These are phyloP conservation scores for Ceratocystiopsis minuta DNA, from an alignment of 2,329 filamentous ascomycete species.

Conservation along the genomic window DNA sequence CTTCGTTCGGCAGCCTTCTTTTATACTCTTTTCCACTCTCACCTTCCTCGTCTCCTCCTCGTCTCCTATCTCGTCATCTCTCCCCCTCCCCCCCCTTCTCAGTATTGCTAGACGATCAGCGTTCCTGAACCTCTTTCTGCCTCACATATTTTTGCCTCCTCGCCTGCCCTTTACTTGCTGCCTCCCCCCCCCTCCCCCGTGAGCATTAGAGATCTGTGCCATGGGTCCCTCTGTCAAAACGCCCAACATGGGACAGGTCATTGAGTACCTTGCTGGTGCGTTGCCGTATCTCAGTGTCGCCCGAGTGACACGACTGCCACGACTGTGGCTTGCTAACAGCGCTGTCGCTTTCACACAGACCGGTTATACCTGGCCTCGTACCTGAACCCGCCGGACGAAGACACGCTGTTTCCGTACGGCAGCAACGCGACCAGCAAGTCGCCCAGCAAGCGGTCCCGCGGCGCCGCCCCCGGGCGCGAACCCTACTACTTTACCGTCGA, in stretches of 20 bases:
- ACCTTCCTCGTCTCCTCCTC: not conserved
- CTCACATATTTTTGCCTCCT: not conserved
- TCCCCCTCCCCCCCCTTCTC: slow-evolving; percentile 1
- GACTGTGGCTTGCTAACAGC: no score
- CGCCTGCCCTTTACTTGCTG: no score
- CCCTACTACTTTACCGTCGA: slow-evolving; percentile 96
- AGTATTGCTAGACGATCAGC: not conserved
- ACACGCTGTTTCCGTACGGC: slow-evolving; percentile 76
- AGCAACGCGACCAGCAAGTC: slow-evolving; percentile 33
- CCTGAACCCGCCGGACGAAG: slow-evolving; percentile 57
- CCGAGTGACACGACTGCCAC: not conserved
- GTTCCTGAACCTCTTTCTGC: slow-evolving; percentile 1
- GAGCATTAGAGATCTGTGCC: slow-evolving; percentile 2
- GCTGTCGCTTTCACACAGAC: no score
- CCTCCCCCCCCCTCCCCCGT: not conserved
- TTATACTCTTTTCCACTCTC: not conserved
- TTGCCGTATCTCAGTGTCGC: slow-evolving; percentile 7
- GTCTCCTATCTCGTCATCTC: not conserved
- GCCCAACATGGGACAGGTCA: slow-evolving; percentile 65
- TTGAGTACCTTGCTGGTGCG: slow-evolving; percentile 90
- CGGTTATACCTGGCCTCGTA: slow-evolving; percentile 91
- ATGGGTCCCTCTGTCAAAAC: slow-evolving; percentile 33
- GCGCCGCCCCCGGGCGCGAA: slow-evolving; percentile 37
- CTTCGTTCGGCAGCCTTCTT: not conserved
- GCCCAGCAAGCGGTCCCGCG: slow-evolving; percentile 58